Evolutionary conservation across 306 rosid species (phyloP), one percentile per base, ranked within the genome.

Genomic region (Lablab purpureus): DNA sequence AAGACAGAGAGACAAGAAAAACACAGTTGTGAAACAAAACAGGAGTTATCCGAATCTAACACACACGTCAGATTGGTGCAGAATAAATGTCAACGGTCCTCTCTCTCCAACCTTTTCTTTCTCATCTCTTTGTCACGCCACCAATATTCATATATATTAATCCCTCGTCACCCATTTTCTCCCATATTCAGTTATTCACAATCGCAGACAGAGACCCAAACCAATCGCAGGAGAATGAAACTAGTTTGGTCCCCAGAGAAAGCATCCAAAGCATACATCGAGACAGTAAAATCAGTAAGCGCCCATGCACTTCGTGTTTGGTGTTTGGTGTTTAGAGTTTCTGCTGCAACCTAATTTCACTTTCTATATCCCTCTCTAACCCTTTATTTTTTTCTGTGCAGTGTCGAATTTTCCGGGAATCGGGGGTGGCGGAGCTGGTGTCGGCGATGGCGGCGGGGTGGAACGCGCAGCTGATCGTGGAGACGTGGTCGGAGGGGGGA

Each of bases 361-460:
- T 1, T 51, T n/a, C 56, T 14, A 14, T 50, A 14, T 50, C 10
- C 1, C 1, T 19, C 13, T 19, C 59, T 52, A 52, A 52, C 27
- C 13, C 3, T 51, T 51, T 1, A 6, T 52, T 8, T 19, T 15
- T 18, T 51, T 51, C 12, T 2, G n/a, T 23, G 74, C 83, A 92
- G 97, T 94, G 94, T 18, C 81, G 85, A 76, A 54, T 84, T 8
- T 81, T 36, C 54, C 65, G 56, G 1, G 94, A 88, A 82, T 92
- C 94, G 1, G 97, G 99, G 5, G 93, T 84, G 4, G 90, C 99
- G 14, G 99, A 95, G 87, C 82, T 95, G 0, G 74, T 92, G 25
- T 86, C 99, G 1, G 97, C 99, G 56, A 95, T 92, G 97, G 98
- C 97, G 8, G 99, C 97, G 3, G 99, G 99, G 5, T 91, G 99